Evolutionary conservation across 495 filamentous ascomycete genomes (phyloP), one percentile per base, ranked within the genome.

Genomic region (Neurospora sp.): DNA sequence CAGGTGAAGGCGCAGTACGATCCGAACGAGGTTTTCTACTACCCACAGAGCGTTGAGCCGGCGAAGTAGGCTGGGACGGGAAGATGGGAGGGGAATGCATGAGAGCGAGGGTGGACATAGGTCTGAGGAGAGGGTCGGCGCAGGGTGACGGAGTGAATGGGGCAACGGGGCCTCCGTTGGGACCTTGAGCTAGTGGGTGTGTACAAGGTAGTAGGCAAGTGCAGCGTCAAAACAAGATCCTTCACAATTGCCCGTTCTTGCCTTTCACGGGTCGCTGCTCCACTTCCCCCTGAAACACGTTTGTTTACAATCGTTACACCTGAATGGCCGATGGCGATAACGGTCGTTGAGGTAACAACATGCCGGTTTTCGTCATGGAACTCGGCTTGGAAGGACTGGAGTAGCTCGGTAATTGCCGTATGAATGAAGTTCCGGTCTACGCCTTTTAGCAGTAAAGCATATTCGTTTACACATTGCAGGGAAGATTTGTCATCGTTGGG

Each of bases 21-120:
- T 77, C 89, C 89, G 0, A 76, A 81, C 0, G 86, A 91, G 81
- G 71, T 90, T 11, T 91, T 92, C 48, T 87, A 89, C 73, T 90
- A 90, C 76, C 88, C 88, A 8, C 88, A 90, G 75, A 86, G 86
- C 36, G 82, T 92, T 13, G 75, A 76, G 69, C 81, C 86, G 21
- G 82, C 79, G 19, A 76, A 73, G 43, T 75, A 70, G 15, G 11
- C 24, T 59, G 45, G 21, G 10, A 24, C 43, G n/a, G 9, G n/a
- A 5, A 48, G 8, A 48, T 48, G 43, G 43, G n/a, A 48, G 45
- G 45, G 45, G 21, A 24, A 24, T 6, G 13, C 7, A 21, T 10
- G 21, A 24, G 21, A 54, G 45, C n/a, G 10, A 54, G 45, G 42
- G 42, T 10, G 42, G 6, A 19, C 1, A 43, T 43, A 7, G 40